Evolutionary conservation across 2,329 filamentous ascomycete genomes (phyloP), one percentile per base, ranked within the genome.

Genomic region (Ascochyta fabae): DNA sequence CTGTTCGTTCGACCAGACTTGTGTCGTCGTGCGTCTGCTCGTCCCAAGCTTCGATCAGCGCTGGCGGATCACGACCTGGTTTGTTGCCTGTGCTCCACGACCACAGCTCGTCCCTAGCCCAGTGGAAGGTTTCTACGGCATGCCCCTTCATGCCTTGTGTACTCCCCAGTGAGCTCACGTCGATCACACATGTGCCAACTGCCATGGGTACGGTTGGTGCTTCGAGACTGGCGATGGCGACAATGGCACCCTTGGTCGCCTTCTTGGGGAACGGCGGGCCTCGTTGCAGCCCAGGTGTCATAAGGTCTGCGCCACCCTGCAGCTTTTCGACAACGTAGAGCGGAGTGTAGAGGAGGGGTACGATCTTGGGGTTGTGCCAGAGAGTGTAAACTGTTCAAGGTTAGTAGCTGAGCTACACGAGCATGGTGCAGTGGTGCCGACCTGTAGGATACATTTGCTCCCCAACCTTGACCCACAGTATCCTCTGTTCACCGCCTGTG

Each of bases 41-140:
- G 16, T 74, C 69, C 78, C 79, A 88, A 0, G 81, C 84, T 16
- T 82, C 75, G 15, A 88, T 67, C 12, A 79, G 74, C 26, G 81
- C 80, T 1, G 86, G 86, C 12, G 83, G 76, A 15, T 79, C 73
- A 35, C 75, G 75, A 9, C 85, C 86, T 16, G 82, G 78, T 55
- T 79, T 81, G 5, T 81, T 83, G 26, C 76, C 78, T 29, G 80
- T 77, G 64, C 81, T 86, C 83, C 85, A 88, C 4, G 78, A 78
- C 86, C 86, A 89, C n/a, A 88, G 68, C 74, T 90, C 87, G 74
- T 90, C 87, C 1, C 87, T 86, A 57, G 82, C 80, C 87, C 87
- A 89, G 66, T 89, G 87, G 44, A 89, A 75, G 4, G 84, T 86
- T 60, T 84, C 80, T 9, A 89, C 86, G 1, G 87, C 87, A 74